These are phyloP conservation scores for Scheffersomyces lignosus DNA, from an alignment of 805 yeast species.

Conservation along the genomic window DNA sequence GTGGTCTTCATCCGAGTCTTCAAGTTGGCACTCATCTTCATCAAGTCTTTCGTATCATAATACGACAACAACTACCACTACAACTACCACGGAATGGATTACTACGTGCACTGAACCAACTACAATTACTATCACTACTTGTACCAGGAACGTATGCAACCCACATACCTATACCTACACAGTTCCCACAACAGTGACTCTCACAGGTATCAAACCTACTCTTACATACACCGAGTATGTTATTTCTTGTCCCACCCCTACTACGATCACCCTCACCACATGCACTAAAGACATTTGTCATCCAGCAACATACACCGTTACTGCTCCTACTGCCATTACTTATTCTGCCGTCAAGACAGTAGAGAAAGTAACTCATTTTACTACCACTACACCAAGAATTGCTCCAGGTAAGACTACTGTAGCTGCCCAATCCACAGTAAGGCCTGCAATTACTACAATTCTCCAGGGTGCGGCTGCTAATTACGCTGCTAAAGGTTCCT, in stretches of 20 bases:
- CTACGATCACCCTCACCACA: constrained; percentile 30
- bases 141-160: constrained; percentile 25
- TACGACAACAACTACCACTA: constrained; percentile 23
- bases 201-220: constrained; percentile 23
- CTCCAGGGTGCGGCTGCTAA: too few species aligned
- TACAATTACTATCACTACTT: constrained; percentile 32
- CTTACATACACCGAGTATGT: constrained; percentile 31
- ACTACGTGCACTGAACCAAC: constrained; percentile 41
- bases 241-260: constrained; percentile 35
- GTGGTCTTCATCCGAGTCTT: constrained; percentile 3
- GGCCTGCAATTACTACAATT: too few species aligned
- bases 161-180: constrained; percentile 30
- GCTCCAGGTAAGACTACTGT: too few species aligned
- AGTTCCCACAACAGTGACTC: constrained; percentile 31
- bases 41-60: constrained; percentile 1
- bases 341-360: too few species aligned
- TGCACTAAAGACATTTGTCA: constrained; percentile 23
- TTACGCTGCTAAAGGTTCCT: too few species aligned
- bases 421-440: background rate
- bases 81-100: constrained; percentile 34
- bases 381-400: too few species aligned
- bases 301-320: constrained; percentile 25
- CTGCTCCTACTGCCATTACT: constrained; percentile 28
- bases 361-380: too few species aligned
- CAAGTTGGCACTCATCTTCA: constrained; percentile 19